Base-by-base conservation (phyloP, 257 asterid genomes). In the Solanum sitiens region DNA sequence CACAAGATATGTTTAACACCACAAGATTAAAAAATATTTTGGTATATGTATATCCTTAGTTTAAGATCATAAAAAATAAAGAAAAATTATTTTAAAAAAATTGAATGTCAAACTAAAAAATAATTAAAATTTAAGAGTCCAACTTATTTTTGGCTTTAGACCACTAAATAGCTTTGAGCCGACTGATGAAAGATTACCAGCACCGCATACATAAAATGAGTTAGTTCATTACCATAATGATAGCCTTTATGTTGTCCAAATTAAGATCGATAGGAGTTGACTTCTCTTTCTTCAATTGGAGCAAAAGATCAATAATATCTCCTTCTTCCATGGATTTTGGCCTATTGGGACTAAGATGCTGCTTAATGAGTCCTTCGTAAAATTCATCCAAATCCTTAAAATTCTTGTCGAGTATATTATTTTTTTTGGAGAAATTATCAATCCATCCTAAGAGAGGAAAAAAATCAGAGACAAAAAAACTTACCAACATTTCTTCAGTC, bases 281-380 rank as follows among this genome's bases (percentile, higher is more conserved):
- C 8, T 50, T 50, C 8, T 50, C 61, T 50, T 50, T 50, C 61
- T 50, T 50, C 21, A 50, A 50, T 15, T 50, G 21, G 21, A 50
- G 61, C 20, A 50, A 50, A 50, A 50, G 61, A 50, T 50, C 92
- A 77, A 90, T 32, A 7, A 90, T 35, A 77, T 90, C 91, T 9
- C 74, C 87, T 21, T 61, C 21, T 21, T 61, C 27, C 88, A 42
- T 47, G 6, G 86, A 39, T 44, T 76, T 87, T 70, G 33, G 68
- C 82, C 86, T 83, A 12, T 32, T 84, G 1, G 25, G 80, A 23
- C 37, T 18, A 0, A 86, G 39, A 32, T 89, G 90, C 8, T 90
- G 88, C 5, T 89, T 85, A 30, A 90, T 88, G 42, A 84, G 84
- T 50, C 89, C 63, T 53, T 16, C 76, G 9, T 90, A 90, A 65